Base-by-base conservation (phyloP, 495 filamentous ascomycete species). In the Podospora appendiculata region DNA sequence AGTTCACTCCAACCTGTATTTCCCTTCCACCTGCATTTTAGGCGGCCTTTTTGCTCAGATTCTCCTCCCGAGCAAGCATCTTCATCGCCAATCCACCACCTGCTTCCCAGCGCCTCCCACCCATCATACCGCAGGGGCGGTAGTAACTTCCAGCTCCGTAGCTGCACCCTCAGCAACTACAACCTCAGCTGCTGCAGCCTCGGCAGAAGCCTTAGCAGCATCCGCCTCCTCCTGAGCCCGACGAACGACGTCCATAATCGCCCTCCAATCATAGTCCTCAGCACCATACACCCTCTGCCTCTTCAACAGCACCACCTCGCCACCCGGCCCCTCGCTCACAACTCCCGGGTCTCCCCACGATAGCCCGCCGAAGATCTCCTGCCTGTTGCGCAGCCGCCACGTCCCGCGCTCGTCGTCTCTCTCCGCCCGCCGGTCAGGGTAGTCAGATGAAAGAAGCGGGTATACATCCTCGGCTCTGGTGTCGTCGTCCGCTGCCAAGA, bases 271-370 rank as follows among this genome's bases (percentile, higher is more conserved):
- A 33, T 58, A 59, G 6, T 59, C 52, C 35, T 58, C 57, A 6
- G 43, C 35, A 14, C 60, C 60, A 52, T 59, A 63, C 0, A 63
- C 57, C 49, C 47, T 57, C 57, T 63, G 57, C 47, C 36, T 51
- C 43, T 35, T 45, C 45, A 63, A n/a, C 32, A 53, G 39, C 35
- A 57, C 43, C 14, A 56, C 19, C 12, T 9, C 18, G 8, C 49
- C 46, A 14, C 8, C 18, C 5, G 38, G 40, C 14, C 35, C 42
- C 17, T 45, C 34, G 41, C 18, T 36, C 14, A 44, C 14, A 19
- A 10, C 32, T 41, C 11, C 41, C 13, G 36, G 19, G 4, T 13
- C 32, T 3, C 13, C 16, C 49, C 32, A 36, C 40, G n/a, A n/a
- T 40, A 25, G 8, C 1, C 40, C 43, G 7, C 56, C 55, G 39